A percentile compares a stretch with the other conserved stretches of the same genome.
phyloP scores from a whole-genome alignment of 129 eudicot species.

The Pittosporum tobira region DNA sequence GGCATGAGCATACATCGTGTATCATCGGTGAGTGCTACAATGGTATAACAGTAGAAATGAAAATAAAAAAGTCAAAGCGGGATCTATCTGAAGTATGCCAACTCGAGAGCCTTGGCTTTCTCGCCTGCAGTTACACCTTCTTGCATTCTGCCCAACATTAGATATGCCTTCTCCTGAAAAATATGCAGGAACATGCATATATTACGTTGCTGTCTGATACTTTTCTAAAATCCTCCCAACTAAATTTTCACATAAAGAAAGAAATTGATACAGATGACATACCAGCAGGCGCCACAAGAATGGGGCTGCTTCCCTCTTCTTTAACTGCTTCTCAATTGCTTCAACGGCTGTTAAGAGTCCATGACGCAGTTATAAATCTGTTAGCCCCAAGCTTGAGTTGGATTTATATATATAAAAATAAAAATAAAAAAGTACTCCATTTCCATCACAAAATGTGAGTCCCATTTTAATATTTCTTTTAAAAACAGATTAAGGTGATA shows the following conservation, averaged over 20 bases:
- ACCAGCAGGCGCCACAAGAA: slow-evolving; percentile 89
- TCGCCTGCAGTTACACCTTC: slow-evolving; percentile 47
- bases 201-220: neutral
- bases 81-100: slow-evolving; percentile 30
- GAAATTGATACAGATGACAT: neutral
- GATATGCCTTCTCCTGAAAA: slow-evolving; percentile 54
- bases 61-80: no score
- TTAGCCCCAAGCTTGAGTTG: neutral
- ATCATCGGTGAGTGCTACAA: no score
- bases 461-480: no score
- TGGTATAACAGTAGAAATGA: neutral
- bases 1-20: no score
- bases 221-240: neutral
- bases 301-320: slow-evolving; percentile 68
- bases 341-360: slow-evolving; percentile 38
- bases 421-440: neutral
- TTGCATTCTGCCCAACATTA: slow-evolving; percentile 35
- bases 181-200: neutral
- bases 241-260: neutral
- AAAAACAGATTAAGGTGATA: neutral
- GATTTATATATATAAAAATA: no score
- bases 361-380: neutral
- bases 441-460: no score
- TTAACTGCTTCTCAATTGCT: slow-evolving; percentile 57
- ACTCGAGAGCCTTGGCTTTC: slow-evolving; percentile 55